Evolutionary conservation across 202 grass and related monocot species (phyloP).

Genomic region (Cymbopogon flexuosus): DNA sequence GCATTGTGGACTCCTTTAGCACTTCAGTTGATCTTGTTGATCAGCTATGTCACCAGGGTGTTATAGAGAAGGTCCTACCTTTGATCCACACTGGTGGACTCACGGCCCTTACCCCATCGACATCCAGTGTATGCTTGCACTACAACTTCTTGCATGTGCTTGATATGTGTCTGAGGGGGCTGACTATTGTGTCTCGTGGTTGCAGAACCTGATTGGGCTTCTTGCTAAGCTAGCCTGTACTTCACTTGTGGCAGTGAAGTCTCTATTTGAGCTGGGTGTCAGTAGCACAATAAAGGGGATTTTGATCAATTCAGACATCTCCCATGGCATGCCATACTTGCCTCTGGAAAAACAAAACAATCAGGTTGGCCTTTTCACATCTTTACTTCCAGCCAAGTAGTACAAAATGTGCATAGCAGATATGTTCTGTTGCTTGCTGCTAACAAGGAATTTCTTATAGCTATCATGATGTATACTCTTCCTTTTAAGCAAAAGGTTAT

Average conservation of each 20-base stretch:
- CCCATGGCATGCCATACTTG: conserved; percentile 55
- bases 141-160: conserved; percentile 4
- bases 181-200: conserved; percentile 37
- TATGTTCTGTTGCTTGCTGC: not conserved
- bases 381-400: conserved; percentile 14
- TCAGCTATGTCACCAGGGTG: no score
- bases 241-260: conserved; percentile 76
- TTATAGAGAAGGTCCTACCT: no score
- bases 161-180: not conserved
- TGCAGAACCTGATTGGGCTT: conserved; percentile 74
- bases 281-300: conserved; percentile 66
- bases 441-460: not conserved
- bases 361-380: conserved; percentile 48
- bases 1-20: no score
- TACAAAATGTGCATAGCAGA: not conserved
- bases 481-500: no score
- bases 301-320: conserved; percentile 61
- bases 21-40: no score
- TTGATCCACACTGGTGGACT: no score
- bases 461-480: not conserved
- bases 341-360: conserved; percentile 67
- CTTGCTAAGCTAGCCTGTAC: conserved; percentile 69
- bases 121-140: not conserved
- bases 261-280: conserved; percentile 73
- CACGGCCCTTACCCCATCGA: no score